These are phyloP conservation scores for Myrica gale DNA, from an alignment of 306 rosid genomes.

Conservation along the genomic window DNA sequence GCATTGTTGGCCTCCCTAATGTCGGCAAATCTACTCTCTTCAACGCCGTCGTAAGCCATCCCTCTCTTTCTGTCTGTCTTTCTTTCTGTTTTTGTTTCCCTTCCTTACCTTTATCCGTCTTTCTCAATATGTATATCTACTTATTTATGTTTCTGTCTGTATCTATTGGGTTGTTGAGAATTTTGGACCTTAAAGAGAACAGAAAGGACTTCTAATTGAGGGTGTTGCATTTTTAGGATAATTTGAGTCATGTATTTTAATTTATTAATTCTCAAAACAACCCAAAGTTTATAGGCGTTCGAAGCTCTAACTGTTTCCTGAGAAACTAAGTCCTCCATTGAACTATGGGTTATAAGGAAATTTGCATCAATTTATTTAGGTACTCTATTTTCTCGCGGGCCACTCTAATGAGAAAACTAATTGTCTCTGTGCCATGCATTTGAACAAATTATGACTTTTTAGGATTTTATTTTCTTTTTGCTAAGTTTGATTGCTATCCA, in stretches of 20 bases:
- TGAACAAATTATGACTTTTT: neutral
- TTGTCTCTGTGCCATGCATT: no score
- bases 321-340: neutral
- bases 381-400: neutral
- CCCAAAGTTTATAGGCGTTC: neutral
- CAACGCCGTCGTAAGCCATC: slow-evolving; percentile 79
- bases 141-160: neutral
- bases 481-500: neutral
- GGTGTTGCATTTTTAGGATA: neutral
- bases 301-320: neutral
- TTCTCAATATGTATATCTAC: neutral
- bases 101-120: no score
- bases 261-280: neutral
- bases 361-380: neutral
- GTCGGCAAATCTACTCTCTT: slow-evolving; percentile 97
- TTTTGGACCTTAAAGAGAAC: no score
- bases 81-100: neutral
- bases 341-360: neutral
- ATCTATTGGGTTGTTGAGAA: neutral
- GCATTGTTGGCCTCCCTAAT: slow-evolving; percentile 96
- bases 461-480: neutral
- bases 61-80: neutral
- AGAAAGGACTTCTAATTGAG: no score
- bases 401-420: no score
- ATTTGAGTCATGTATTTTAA: neutral